Evolutionary conservation across 495 filamentous ascomycete genomes (phyloP), one percentile per base, ranked within the genome.

Genomic region (Hyaloscypha variabilis): DNA sequence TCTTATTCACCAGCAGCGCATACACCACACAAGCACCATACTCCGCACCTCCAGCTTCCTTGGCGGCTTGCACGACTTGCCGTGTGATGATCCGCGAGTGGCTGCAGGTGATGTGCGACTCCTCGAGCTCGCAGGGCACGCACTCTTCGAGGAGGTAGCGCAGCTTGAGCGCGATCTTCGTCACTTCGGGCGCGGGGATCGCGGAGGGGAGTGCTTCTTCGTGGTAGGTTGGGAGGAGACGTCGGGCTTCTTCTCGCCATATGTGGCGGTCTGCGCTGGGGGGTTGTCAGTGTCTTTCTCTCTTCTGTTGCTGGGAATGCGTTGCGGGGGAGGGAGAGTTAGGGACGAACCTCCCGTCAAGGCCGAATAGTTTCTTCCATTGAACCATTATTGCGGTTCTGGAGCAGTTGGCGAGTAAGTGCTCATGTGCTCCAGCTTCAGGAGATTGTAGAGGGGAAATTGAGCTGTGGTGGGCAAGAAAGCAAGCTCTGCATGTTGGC

Each of bases 81-180:
- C 78, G 77, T 0, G 93, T 97, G 70, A 99, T 93, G 74, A 99
- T 82, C 56, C 84, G 83, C 72, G 91, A 94, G 76, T 97, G 92
- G 21, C 95, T 83, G 53, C 82, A 77, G 6, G 91, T 94, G 74
- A 99, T 79, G 53, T 81, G 77, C 6, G 77, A 78, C 66, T 90
- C 84, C 62, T 93, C 87, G 21, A 98, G 79, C 75, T 98, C 95
- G 78, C 90, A 97, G 1, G 93, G 89, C 13, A 99, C 85, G 36
- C 92, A 87, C 69, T 91, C 84, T 75, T 97, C 93, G 71, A 99
- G 88, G 69, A 97, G 90, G 73, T 96, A 92, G 69, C 94, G 94
- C 66, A 99, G 79, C 52, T 92, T 90, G 24, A 98, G 85, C 0
- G 93, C 93, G 58, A 96, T 81, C 71, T 91, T 92, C 52, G 94